Percentiles rank a stretch among this genome's conserved stretches.
Conservation (phyloP, 208 protist species). For the Strigomonas oncopelti region DNA sequence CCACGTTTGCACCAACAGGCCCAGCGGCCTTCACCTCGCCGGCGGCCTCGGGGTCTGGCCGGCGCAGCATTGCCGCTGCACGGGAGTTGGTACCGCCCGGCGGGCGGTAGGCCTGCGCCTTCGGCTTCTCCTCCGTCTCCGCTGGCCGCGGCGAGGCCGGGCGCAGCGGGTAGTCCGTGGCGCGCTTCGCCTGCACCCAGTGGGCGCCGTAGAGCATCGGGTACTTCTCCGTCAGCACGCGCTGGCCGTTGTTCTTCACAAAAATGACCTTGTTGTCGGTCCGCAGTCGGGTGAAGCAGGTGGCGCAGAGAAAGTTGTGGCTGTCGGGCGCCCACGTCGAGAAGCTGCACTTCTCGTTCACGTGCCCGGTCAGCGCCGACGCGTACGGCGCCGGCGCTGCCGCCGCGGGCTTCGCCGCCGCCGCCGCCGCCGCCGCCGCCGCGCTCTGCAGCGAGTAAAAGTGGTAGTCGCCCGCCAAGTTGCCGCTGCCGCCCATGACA, state of each 20-base stretch:
- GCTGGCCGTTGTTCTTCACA: slow-evolving; percentile 68
- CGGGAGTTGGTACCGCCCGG: slow-evolving; percentile 50
- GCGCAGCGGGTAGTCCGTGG: slow-evolving; percentile 33
- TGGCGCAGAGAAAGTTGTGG: slow-evolving; percentile 77
- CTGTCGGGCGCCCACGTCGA: slow-evolving; percentile 79
- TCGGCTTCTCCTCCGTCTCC: slow-evolving; percentile 34
- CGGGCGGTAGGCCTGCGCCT: slow-evolving; percentile 73
- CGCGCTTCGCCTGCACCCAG: slow-evolving; percentile 53
- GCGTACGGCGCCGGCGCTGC: slow-evolving; percentile 9
- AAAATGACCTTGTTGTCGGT: slow-evolving; percentile 85
- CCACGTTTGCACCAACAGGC: slow-evolving; percentile 58
- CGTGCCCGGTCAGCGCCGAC: slow-evolving; percentile 49
- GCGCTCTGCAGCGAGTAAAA: slow-evolving; percentile 50
- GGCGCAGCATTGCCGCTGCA: slow-evolving; percentile 55
- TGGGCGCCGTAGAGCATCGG: slow-evolving; percentile 73
- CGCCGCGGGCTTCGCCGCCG: not conserved
- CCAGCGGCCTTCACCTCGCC: slow-evolving; percentile 57
- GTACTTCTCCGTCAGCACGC: slow-evolving; percentile 70
- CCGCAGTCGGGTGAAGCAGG: slow-evolving; percentile 76
- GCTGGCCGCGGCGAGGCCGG: slow-evolving; percentile 40
- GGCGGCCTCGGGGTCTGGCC: slow-evolving; percentile 40
- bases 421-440: not conserved
- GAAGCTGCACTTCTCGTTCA: slow-evolving; percentile 87
- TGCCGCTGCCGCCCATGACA: slow-evolving; percentile 82
- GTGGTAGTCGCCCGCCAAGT: slow-evolving; percentile 83